Evolutionary conservation across 192 early-diverging fungal species (phyloP).

Genomic region (Gamsiella multidivaricata): DNA sequence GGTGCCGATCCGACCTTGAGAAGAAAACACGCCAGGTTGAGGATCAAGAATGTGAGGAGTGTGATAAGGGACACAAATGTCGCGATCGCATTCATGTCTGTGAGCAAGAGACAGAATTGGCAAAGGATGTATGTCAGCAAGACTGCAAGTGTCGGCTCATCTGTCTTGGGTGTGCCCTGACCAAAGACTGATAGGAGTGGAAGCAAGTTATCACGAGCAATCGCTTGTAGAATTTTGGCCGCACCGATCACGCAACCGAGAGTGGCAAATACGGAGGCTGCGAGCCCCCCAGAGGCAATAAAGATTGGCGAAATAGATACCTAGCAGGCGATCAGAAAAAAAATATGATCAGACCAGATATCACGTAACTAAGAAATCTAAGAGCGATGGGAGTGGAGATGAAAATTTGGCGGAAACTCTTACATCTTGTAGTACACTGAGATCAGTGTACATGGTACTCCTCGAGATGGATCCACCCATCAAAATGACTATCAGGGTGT

Average conservation of each 20-base stretch:
- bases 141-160: constrained; percentile 55
- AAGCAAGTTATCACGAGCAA: constrained; percentile 72
- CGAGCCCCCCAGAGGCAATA: constrained; percentile 67
- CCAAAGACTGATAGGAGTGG: constrained; percentile 56
- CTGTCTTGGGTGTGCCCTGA: constrained; percentile 50
- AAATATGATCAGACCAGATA: background rate
- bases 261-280: constrained; percentile 70
- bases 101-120: constrained; percentile 66
- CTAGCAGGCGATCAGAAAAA: background rate
- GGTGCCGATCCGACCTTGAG: constrained; percentile 72
- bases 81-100: constrained; percentile 73
- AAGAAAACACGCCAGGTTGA: constrained; percentile 74
- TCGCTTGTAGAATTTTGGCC: constrained; percentile 74
- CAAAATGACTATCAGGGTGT: constrained; percentile 61
- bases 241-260: constrained; percentile 69
- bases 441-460: constrained; percentile 66
- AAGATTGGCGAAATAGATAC: constrained; percentile 65
- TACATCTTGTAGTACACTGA: constrained; percentile 72
- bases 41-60: constrained; percentile 70
- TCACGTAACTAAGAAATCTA: background rate
- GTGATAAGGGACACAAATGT: constrained; percentile 74
- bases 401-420: background rate
- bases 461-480: constrained; percentile 71
- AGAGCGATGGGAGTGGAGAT: background rate
- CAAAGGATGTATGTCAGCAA: constrained; percentile 61